Evolutionary conservation across 345 rosid species (phyloP).

Genomic region (Litchi chinensis): DNA sequence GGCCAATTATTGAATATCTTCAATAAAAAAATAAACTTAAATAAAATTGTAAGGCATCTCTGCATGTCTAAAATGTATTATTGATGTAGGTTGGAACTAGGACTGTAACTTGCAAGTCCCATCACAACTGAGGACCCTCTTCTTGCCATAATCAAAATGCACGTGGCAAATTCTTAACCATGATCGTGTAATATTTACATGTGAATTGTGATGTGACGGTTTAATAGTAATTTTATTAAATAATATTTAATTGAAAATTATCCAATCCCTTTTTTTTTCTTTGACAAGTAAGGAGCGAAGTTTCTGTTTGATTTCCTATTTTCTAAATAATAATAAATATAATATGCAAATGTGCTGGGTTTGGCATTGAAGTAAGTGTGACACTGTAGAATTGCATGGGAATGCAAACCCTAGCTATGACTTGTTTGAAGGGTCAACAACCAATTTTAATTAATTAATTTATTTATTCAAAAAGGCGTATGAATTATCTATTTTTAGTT

Average conservation of each 20-base stretch:
- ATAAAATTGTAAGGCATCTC: neutral
- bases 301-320: neutral
- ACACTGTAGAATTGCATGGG: neutral
- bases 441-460: neutral
- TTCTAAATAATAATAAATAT: too few species aligned
- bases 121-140: neutral
- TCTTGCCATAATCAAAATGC: neutral
- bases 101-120: too few species aligned
- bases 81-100: neutral
- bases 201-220: too few species aligned
- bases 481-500: neutral
- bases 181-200: neutral
- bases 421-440: slow-evolving; percentile 1
- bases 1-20: neutral
- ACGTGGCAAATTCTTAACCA: neutral
- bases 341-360: neutral
- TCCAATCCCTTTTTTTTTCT: too few species aligned
- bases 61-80: neutral
- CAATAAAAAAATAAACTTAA: neutral
- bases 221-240: too few species aligned
- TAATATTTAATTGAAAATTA: too few species aligned
- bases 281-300: neutral
- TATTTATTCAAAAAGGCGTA: neutral
- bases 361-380: neutral
- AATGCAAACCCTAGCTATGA: slow-evolving; percentile 14